Evolutionary conservation across 2,329 filamentous ascomycete genomes (phyloP).

Genomic region (Chaetomium sp.): DNA sequence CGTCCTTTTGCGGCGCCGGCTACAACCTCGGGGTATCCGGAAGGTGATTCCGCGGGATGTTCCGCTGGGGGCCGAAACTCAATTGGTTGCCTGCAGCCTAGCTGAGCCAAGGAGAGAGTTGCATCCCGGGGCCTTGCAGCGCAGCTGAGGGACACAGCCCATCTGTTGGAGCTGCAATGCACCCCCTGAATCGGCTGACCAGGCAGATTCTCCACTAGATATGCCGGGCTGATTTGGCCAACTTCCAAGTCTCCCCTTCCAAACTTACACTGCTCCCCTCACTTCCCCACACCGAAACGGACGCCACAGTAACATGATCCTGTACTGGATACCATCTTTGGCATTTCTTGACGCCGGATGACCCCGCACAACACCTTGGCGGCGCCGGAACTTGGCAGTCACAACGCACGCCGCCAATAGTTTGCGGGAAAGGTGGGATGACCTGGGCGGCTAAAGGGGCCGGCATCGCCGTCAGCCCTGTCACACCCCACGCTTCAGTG

Average conservation of each 20-base stretch:
- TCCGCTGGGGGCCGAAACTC: not conserved
- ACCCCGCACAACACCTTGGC: slow-evolving; percentile 24
- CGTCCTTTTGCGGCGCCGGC: not conserved
- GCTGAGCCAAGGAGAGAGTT: slow-evolving; percentile 19
- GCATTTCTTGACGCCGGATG: slow-evolving; percentile 1
- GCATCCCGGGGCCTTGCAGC: slow-evolving; percentile 17
- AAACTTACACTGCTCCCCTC: not conserved
- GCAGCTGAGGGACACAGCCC: slow-evolving; percentile 21
- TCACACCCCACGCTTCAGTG: slow-evolving; percentile 23
- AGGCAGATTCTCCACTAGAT: slow-evolving; percentile 7
- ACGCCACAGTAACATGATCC: not conserved
- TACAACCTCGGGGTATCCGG: slow-evolving; percentile 12
- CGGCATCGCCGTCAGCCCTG: slow-evolving; percentile 9
- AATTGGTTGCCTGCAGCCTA: slow-evolving; percentile 16
- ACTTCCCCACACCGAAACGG: not conserved
- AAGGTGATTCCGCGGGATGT: slow-evolving; percentile 1
- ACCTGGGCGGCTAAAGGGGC: slow-evolving; percentile 19
- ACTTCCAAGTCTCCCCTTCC: slow-evolving; percentile 1
- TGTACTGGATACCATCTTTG: not conserved
- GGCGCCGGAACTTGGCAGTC: slow-evolving; percentile 15
- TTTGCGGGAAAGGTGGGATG: slow-evolving; percentile 16
- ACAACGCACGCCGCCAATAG: slow-evolving; percentile 27
- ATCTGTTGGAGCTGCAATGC: not conserved
- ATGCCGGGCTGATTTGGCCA: not conserved
- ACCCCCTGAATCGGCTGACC: slow-evolving; percentile 5